A percentile compares a stretch with the other conserved stretches of the same genome.
Evolutionary conservation across 305 asterid species (phyloP).

Genomic region (Fraxinus ornus): DNA sequence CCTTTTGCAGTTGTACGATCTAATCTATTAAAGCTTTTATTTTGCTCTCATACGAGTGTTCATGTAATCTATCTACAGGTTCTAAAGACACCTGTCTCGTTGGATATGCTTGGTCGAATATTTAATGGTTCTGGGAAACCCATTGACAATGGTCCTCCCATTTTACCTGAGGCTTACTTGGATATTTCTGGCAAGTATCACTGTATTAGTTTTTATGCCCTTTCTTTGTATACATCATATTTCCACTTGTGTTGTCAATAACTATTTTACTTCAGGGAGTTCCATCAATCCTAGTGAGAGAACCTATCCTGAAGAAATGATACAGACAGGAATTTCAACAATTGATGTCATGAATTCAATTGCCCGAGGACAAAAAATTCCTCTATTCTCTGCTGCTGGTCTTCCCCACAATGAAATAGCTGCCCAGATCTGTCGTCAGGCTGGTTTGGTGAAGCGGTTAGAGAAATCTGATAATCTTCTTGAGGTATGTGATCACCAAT

Average conservation of each 20-base stretch:
- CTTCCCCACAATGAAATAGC: conserved; percentile 99
- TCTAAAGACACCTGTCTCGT: conserved; percentile 88
- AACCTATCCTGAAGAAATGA: conserved; percentile 98
- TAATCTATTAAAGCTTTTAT: neutral
- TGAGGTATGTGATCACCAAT: conserved; percentile 45
- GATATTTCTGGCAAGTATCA: conserved; percentile 88
- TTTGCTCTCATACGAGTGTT: neutral
- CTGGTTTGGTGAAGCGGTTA: conserved; percentile 95
- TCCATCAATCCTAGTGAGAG: conserved; percentile 99
- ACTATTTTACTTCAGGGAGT: conserved; percentile 67
- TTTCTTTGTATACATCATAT: conserved; percentile 1
- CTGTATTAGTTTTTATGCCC: conserved; percentile 13
- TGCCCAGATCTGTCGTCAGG: conserved; percentile 99
- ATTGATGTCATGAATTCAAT: conserved; percentile 98
- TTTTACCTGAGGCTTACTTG: conserved; percentile 96
- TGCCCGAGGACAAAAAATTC: conserved; percentile 97
- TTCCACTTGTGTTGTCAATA: conserved; percentile 20
- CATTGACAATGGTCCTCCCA: conserved; percentile 97
- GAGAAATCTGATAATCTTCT: conserved; percentile 89
- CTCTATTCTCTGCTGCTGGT: conserved; percentile 98
- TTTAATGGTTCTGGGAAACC: conserved; percentile 98
- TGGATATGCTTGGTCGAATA: conserved; percentile 99
- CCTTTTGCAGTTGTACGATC: neutral
- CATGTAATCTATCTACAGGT: conserved; percentile 44
- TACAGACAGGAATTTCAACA: conserved; percentile 96